A percentile compares a stretch with the other conserved stretches of the same genome.
Evolutionary conservation across 441 rosid species (phyloP).

Genomic region (Erodium chrysanthum): DNA sequence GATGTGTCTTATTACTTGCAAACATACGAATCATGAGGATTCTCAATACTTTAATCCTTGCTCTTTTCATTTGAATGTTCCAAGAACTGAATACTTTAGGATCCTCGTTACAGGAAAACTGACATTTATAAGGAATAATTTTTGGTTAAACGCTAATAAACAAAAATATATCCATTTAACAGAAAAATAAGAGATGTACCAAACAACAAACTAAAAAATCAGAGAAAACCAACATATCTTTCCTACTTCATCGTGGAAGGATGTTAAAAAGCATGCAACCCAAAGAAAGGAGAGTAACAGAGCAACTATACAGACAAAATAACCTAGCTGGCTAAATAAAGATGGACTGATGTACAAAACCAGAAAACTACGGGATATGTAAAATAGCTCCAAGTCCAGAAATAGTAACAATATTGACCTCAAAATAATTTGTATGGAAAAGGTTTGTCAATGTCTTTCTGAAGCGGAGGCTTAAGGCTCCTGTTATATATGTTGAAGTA

Average conservation of each 20-base stretch:
- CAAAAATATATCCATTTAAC: slow-evolving; percentile 1
- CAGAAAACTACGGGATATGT: background rate
- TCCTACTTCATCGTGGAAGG: background rate
- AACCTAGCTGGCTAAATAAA: no score
- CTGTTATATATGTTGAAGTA: slow-evolving; percentile 83
- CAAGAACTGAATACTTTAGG: background rate
- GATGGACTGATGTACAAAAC: background rate
- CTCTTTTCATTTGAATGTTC: background rate
- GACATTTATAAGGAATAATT: background rate
- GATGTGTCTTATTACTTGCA: slow-evolving; percentile 1
- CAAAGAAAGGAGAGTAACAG: slow-evolving; percentile 1
- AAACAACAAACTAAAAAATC: background rate
- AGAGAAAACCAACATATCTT: background rate
- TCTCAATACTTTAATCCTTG: background rate
- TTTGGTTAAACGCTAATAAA: background rate
- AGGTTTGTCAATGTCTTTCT: slow-evolving; percentile 84
- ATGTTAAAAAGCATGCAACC: background rate
- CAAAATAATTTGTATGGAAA: slow-evolving; percentile 81
- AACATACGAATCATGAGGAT: background rate
- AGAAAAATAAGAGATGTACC: background rate
- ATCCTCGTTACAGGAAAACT: slow-evolving; percentile 2
- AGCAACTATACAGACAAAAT: no score
- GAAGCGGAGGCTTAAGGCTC: slow-evolving; percentile 76
- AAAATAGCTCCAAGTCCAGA: background rate
- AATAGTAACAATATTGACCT: slow-evolving; percentile 38